A percentile compares a stretch with the other conserved stretches of the same genome.
Conservation (phyloP, 805 yeast genomes). For the Candida sithepensis region DNA sequence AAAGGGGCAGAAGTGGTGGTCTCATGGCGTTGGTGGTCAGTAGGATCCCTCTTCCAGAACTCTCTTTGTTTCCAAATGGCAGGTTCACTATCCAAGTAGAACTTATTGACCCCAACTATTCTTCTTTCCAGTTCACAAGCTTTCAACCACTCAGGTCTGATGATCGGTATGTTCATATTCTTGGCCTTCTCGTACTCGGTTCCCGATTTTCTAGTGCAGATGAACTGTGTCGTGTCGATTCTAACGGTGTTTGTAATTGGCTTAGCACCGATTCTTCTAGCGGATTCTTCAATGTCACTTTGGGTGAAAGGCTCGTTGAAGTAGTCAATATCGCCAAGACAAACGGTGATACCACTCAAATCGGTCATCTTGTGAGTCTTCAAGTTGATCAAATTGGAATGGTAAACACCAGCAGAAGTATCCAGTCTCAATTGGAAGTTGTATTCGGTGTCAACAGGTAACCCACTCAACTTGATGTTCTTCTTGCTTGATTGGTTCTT, state of each 20-base stretch:
- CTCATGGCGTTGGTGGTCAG: background rate
- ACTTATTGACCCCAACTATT: constrained; percentile 89
- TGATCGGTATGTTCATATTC: constrained; percentile 85
- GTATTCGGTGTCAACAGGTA: constrained; percentile 81
- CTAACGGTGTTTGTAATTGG: constrained; percentile 69
- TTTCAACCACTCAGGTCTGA: constrained; percentile 94
- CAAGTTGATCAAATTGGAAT: constrained; percentile 63
- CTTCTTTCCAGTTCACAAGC: constrained; percentile 89
- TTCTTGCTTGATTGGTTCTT: constrained; percentile 78
- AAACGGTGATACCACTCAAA: constrained; percentile 84
- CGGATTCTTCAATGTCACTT: constrained; percentile 60
- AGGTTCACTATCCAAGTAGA: constrained; percentile 57
- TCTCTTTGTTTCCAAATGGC: constrained; percentile 41
- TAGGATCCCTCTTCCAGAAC: constrained; percentile 31
- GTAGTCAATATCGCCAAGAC: constrained; percentile 75
- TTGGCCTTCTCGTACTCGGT: constrained; percentile 68
- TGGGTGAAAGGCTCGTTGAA: constrained; percentile 42
- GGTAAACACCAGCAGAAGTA: constrained; percentile 85
- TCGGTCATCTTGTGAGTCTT: constrained; percentile 96
- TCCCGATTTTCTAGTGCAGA: constrained; percentile 70
- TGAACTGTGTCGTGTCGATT: constrained; percentile 92
- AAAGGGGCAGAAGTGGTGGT: background rate
- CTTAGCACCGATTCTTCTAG: constrained; percentile 75
- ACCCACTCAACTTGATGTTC: constrained; percentile 85
- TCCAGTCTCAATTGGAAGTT: constrained; percentile 74